These are phyloP conservation scores for Geotrichum klebahnii DNA, from an alignment of 1,139 yeast species.

Conservation along the genomic window DNA sequence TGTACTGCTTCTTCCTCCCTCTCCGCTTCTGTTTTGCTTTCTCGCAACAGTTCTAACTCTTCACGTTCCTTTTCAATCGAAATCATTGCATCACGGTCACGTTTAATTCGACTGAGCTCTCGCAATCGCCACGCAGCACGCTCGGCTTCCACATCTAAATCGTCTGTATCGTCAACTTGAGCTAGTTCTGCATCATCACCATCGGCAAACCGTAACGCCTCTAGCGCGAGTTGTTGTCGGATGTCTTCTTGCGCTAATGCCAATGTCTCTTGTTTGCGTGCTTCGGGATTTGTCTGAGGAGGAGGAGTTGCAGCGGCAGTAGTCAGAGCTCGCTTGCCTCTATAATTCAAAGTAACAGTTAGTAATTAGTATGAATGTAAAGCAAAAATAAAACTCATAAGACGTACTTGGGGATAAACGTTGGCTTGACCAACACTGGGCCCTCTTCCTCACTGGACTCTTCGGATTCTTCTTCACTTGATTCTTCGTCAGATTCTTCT, in stretches of 20 bases:
- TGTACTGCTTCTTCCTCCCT: slow-evolving; percentile 22
- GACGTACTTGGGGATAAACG: slow-evolving; percentile 16
- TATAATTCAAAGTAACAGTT: too few species aligned
- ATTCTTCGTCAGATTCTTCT: slow-evolving; percentile 9
- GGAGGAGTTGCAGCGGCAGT: neutral
- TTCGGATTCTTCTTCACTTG: slow-evolving; percentile 5
- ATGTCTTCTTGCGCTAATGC: slow-evolving; percentile 35
- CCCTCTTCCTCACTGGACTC: slow-evolving; percentile 15
- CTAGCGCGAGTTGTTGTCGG: slow-evolving; percentile 28
- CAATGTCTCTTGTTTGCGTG: slow-evolving; percentile 33
- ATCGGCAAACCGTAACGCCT: slow-evolving; percentile 6
- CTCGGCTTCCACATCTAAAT: slow-evolving; percentile 49
- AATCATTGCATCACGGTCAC: slow-evolving; percentile 44
- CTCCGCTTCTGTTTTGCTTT: slow-evolving; percentile 37
- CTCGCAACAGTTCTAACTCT: slow-evolving; percentile 39
- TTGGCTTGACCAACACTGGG: slow-evolving; percentile 19
- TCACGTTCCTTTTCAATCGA: slow-evolving; percentile 43
- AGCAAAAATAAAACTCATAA: neutral
- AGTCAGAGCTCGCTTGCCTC: neutral
- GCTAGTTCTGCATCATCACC: slow-evolving; percentile 32
- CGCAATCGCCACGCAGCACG: slow-evolving; percentile 47
- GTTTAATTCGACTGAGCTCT: slow-evolving; percentile 42
- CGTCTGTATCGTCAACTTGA: slow-evolving; percentile 54
- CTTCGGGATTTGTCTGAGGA: slow-evolving; percentile 3
- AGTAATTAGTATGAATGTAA: neutral